phyloP scores from a whole-genome alignment of 192 early-diverging fungal species.

The Neocallimastix lanati region DNA sequence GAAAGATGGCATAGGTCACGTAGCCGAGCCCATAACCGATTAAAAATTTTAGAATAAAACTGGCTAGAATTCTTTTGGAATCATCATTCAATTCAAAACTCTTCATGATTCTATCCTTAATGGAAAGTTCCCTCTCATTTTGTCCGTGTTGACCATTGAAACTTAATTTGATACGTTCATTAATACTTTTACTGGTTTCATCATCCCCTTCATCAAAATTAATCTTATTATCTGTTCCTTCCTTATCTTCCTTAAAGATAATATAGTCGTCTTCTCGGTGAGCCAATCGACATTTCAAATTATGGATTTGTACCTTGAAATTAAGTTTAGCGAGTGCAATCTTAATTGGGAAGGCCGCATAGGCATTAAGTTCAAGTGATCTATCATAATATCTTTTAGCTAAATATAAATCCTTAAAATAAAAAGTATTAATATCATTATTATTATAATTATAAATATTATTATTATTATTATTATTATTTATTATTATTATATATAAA shows the following conservation, averaged over 20 bases:
- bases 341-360: constrained; percentile 55
- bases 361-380: constrained; percentile 50
- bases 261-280: not conserved
- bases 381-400: constrained; percentile 86
- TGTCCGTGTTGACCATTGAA: not conserved
- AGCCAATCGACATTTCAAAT: not conserved
- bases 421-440: too few relatives aligned
- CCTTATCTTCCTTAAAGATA: not conserved
- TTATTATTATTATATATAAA: not conserved
- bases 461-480: not conserved
- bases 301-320: constrained; percentile 9
- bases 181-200: not conserved
- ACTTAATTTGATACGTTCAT: not conserved
- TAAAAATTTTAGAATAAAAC: not conserved
- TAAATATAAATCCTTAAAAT: constrained; percentile 58
- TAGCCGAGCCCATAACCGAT: not conserved
- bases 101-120: not conserved
- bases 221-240: not conserved
- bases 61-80: not conserved
- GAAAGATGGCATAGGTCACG: not conserved
- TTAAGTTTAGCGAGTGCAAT: constrained; percentile 54
- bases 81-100: not conserved
- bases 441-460: not conserved
- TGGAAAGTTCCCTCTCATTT: not conserved
- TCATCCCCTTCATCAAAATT: not conserved